phyloP scores from a whole-genome alignment of 106 monocot genomes.

The Apostasia ramifera region DNA sequence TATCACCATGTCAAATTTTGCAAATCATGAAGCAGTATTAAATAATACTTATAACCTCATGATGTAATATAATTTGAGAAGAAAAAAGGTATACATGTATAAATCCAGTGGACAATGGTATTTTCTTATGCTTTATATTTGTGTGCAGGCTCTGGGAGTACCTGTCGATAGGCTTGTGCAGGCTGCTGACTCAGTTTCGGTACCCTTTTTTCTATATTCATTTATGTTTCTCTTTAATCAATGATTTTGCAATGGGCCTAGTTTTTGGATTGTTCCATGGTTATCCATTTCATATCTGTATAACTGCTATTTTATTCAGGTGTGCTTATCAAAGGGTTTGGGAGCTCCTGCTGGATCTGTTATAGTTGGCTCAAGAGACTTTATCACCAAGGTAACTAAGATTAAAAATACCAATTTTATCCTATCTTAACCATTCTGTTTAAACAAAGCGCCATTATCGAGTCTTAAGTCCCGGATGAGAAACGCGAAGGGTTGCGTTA shows the following conservation, averaged over 20 bases:
- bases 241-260: too few relatives aligned
- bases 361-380: constrained; percentile 66
- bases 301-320: constrained; percentile 27
- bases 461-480: too few relatives aligned
- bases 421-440: too few relatives aligned
- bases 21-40: too few relatives aligned
- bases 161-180: constrained; percentile 81
- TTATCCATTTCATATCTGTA: neutral
- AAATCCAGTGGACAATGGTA: neutral
- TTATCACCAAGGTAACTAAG: constrained; percentile 67
- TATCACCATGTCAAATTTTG: too few relatives aligned
- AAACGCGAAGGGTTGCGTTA: too few relatives aligned
- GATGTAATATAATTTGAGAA: too few relatives aligned
- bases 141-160: constrained; percentile 67
- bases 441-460: too few relatives aligned
- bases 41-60: too few relatives aligned
- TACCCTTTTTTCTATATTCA: constrained; percentile 19
- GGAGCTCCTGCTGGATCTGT: constrained; percentile 97
- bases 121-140: neutral
- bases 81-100: neutral
- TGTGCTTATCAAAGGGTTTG: constrained; percentile 93
- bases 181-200: constrained; percentile 96
- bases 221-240: neutral
- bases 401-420: too few relatives aligned
- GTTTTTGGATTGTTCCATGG: too few relatives aligned